A percentile compares a stretch with the other conserved stretches of the same genome.
Evolutionary conservation across 2,329 filamentous ascomycete species (phyloP).

Genomic region (Aspergillus brasiliensis): DNA sequence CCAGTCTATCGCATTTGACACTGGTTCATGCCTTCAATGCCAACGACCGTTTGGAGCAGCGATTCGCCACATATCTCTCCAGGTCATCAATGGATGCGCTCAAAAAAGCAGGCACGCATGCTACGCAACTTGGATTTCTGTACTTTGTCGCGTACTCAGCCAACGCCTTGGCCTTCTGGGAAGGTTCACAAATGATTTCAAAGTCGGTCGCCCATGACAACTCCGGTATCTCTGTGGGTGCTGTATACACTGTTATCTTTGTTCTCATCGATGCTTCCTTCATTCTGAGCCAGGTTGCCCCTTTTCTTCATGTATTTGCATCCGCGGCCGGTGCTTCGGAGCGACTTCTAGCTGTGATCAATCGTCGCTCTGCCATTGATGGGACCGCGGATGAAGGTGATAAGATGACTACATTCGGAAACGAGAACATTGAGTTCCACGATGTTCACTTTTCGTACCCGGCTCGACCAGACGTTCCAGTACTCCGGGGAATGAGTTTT

Average conservation of each 20-base stretch:
- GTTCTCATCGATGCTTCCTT: conserved; percentile 42
- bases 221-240: conserved; percentile 33
- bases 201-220: conserved; percentile 25
- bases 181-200: conserved; percentile 61
- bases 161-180: conserved; percentile 69
- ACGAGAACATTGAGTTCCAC: conserved; percentile 32
- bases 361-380: conserved; percentile 53
- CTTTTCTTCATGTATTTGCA: conserved; percentile 51
- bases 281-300: conserved; percentile 41
- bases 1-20: conserved; percentile 60
- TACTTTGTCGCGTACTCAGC: conserved; percentile 70
- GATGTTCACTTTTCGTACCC: conserved; percentile 43
- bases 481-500: conserved; percentile 36
- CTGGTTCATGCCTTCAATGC: conserved; percentile 67
- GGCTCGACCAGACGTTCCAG: conserved; percentile 37
- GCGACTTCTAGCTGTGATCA: conserved; percentile 61
- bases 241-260: conserved; percentile 42
- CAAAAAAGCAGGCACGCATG: conserved; percentile 60
- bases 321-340: conserved; percentile 56
- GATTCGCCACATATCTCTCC: conserved; percentile 57
- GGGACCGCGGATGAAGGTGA: conserved; percentile 30
- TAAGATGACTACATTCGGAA: conserved; percentile 19
- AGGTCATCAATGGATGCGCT: conserved; percentile 55
- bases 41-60: conserved; percentile 59
- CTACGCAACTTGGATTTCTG: conserved; percentile 60